Percentiles rank a stretch among this genome's conserved stretches.
Conservation (phyloP, 78 protist genomes). For the Abeoforma whisleri region DNA sequence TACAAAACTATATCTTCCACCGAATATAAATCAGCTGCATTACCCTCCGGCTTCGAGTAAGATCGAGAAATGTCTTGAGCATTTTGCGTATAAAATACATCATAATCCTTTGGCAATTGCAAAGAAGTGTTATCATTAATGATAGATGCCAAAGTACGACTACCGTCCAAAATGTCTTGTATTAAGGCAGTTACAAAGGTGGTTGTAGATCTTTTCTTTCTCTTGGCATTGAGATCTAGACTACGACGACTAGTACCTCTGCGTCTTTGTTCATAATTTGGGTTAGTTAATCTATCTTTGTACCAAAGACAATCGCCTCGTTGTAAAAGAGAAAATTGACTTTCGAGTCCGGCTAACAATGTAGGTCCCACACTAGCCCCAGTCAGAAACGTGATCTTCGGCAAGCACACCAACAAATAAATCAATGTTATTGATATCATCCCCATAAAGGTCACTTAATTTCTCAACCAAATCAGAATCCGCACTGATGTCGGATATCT, state of each 20-base stretch:
- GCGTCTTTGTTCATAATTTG: too few species aligned
- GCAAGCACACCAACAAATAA: slow-evolving; percentile 10
- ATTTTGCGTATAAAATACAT: too few species aligned
- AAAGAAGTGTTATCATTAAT: background rate
- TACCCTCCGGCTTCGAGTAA: too few species aligned
- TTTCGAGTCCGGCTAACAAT: background rate
- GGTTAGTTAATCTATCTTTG: background rate
- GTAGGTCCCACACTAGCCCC: slow-evolving; percentile 4
- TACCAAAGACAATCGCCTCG: slow-evolving; percentile 7
- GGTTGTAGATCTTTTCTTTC: too few species aligned
- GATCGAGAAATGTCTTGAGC: too few species aligned
- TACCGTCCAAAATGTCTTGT: background rate
- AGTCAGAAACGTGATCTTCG: background rate
- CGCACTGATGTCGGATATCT: background rate
- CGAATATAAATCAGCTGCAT: too few species aligned
- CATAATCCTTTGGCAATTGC: too few species aligned
- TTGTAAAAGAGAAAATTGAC: background rate
- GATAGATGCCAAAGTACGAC: background rate
- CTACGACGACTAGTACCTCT: too few species aligned
- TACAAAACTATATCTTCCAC: too few species aligned
- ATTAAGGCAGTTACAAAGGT: too few species aligned
- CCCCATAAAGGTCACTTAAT: background rate
- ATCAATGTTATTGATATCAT: background rate
- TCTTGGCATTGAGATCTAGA: too few species aligned
- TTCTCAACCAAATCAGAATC: background rate